Evolutionary conservation across 352 stramenopile species (phyloP).

Genomic region (Globisporangium iwayamae): DNA sequence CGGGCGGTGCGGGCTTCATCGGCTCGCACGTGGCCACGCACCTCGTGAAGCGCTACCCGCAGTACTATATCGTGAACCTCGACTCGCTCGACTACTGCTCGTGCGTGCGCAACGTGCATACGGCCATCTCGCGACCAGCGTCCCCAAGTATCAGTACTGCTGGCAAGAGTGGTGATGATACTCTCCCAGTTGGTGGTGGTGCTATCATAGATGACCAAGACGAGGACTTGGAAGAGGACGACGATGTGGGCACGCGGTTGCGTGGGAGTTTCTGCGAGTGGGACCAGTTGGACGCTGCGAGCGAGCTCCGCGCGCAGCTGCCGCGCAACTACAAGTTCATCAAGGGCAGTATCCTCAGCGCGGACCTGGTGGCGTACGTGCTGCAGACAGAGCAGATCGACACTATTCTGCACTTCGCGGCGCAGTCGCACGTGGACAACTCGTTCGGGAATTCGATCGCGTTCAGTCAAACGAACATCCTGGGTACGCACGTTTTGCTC

Average conservation of each 20-base stretch:
- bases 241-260: slow-evolving; percentile 33
- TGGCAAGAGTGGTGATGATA: slow-evolving; percentile 1
- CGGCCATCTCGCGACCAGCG: slow-evolving; percentile 29
- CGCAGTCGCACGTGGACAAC: slow-evolving; percentile 97
- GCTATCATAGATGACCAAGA: background rate
- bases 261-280: slow-evolving; percentile 60
- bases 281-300: slow-evolving; percentile 20
- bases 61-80: slow-evolving; percentile 97
- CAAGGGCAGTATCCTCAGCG: slow-evolving; percentile 94
- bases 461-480: slow-evolving; percentile 98
- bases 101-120: slow-evolving; percentile 67
- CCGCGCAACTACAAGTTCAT: slow-evolving; percentile 77
- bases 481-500: slow-evolving; percentile 97
- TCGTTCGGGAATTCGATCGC: slow-evolving; percentile 98
- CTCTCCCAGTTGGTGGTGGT: background rate
- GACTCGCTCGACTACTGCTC: slow-evolving; percentile 90
- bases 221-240: background rate
- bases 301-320: background rate
- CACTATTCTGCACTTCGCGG: slow-evolving; percentile 98
- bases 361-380: slow-evolving; percentile 94
- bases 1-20: slow-evolving; percentile 96
- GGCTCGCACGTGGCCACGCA: slow-evolving; percentile 96
- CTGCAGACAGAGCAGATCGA: slow-evolving; percentile 95
- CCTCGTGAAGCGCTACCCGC: slow-evolving; percentile 94
- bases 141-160: background rate